phyloP scores from a whole-genome alignment of 2,329 filamentous ascomycete genomes.

The Simplicillium aogashimaense region DNA sequence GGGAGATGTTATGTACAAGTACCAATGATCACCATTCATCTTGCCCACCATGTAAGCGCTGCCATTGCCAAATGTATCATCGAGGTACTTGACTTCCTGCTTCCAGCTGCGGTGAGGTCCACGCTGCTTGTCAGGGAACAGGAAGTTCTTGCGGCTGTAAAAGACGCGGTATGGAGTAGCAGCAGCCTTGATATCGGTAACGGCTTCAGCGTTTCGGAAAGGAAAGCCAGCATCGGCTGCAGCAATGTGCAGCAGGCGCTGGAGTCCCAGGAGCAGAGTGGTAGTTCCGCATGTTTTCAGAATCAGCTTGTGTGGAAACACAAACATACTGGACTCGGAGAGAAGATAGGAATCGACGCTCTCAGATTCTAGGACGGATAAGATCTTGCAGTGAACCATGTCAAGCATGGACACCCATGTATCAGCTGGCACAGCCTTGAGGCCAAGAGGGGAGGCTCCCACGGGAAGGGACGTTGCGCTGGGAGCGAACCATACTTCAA shows the following conservation, averaged over 20 bases:
- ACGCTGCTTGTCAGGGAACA: slow-evolving; percentile 89
- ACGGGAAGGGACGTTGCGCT: slow-evolving; percentile 63
- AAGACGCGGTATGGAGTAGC: slow-evolving; percentile 93
- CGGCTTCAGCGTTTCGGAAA: slow-evolving; percentile 57
- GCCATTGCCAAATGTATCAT: slow-evolving; percentile 82
- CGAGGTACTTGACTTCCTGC: slow-evolving; percentile 85
- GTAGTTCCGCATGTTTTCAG: slow-evolving; percentile 98
- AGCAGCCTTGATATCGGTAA: slow-evolving; percentile 59
- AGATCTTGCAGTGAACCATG: slow-evolving; percentile 94
- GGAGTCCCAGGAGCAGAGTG: slow-evolving; percentile 79
- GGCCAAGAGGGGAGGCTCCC: slow-evolving; percentile 60
- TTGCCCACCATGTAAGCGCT: slow-evolving; percentile 99
- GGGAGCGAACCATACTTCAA: slow-evolving; percentile 96
- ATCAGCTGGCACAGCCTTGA: slow-evolving; percentile 77
- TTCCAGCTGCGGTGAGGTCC: slow-evolving; percentile 97
- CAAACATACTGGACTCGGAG: slow-evolving; percentile 99
- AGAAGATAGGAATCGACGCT: slow-evolving; percentile 93
- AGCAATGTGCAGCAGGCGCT: slow-evolving; percentile 86
- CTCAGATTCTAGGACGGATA: slow-evolving; percentile 88
- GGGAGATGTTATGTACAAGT: slow-evolving; percentile 90
- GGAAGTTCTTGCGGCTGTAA: slow-evolving; percentile 97
- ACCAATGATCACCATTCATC: slow-evolving; percentile 99
- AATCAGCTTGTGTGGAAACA: slow-evolving; percentile 99
- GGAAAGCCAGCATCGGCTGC: slow-evolving; percentile 83
- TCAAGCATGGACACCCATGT: slow-evolving; percentile 96